Evolutionary conservation across 305 asterid genomes (phyloP).

Genomic region (Fraxinus nigra): DNA sequence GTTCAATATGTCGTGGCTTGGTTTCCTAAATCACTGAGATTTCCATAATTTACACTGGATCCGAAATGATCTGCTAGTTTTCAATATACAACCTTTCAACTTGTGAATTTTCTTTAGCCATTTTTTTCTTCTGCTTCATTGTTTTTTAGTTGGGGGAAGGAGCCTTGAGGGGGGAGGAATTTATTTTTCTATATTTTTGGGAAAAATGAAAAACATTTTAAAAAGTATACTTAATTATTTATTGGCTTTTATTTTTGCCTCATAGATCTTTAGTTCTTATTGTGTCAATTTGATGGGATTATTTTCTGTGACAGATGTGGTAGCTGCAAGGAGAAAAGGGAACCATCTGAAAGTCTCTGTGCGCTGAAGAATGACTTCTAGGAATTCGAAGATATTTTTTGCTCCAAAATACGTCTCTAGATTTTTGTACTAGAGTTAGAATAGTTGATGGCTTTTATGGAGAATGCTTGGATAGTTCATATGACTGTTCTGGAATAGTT

Average conservation of each 20-base stretch:
- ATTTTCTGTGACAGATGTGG: constrained; percentile 40
- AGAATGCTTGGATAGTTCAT: constrained; percentile 9
- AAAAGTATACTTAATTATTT: not conserved
- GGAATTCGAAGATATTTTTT: constrained; percentile 26
- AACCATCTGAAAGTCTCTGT: constrained; percentile 42
- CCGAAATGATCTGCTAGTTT: not conserved
- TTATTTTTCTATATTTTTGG: not conserved
- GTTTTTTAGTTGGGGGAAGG: not conserved
- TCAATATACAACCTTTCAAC: not conserved
- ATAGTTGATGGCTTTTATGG: constrained; percentile 1
- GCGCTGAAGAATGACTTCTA: constrained; percentile 42
- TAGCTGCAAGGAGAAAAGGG: constrained; percentile 45
- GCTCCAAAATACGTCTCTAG: constrained; percentile 15
- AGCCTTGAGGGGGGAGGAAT: not conserved
- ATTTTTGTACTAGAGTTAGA: constrained; percentile 17
- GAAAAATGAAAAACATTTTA: not conserved
- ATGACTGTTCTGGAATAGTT: not conserved
- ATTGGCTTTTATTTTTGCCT: constrained; percentile 12
- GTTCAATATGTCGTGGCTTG: not conserved
- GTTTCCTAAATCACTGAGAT: not conserved
- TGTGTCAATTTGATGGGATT: constrained; percentile 47
- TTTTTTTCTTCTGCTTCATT: not conserved
- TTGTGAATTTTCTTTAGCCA: not conserved
- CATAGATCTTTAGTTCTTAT: constrained; percentile 20
- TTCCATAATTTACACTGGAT: not conserved